Percentiles rank a stretch among this genome's conserved stretches.
Conservation (phyloP, 106 monocot genomes). For the Acorus calamus region DNA sequence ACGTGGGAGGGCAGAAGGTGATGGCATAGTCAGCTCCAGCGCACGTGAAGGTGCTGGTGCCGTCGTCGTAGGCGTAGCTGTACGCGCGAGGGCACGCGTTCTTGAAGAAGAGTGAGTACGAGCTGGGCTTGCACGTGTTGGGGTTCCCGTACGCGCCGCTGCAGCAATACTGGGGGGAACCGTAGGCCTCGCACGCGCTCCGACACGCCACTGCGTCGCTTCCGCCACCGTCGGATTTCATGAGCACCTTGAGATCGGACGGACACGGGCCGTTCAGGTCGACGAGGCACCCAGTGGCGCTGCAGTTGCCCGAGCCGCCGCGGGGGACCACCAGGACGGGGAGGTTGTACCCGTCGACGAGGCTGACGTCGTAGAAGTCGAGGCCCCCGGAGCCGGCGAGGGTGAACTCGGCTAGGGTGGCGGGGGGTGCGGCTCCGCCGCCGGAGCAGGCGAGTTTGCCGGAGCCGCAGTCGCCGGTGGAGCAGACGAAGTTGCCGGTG, state of each 20-base stretch:
- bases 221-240: conserved; percentile 7
- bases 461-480: conserved; percentile 67
- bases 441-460: conserved; percentile 38
- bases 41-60: conserved; percentile 88
- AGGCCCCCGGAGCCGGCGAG: conserved; percentile 42
- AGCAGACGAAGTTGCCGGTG: conserved; percentile 42
- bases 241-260: conserved; percentile 49
- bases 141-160: conserved; percentile 78
- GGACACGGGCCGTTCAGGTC: conserved; percentile 73
- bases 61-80: conserved; percentile 92
- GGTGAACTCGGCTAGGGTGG: conserved; percentile 70
- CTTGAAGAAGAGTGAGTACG: conserved; percentile 88
- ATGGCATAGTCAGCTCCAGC: conserved; percentile 47
- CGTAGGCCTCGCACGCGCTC: conserved; percentile 94
- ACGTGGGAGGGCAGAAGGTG: conserved; percentile 74
- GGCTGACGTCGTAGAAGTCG: conserved; percentile 74
- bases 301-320: conserved; percentile 33
- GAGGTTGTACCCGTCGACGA: conserved; percentile 64
- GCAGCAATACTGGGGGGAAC: conserved; percentile 70
- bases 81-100: conserved; percentile 77
- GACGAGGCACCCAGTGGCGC: conserved; percentile 56
- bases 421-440: conserved; percentile 44
- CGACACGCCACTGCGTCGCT: conserved; percentile 50
- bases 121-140: conserved; percentile 62
- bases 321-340: conserved; percentile 48